Evolutionary conservation across 192 early-diverging fungal genomes (phyloP).

Genomic region (Entrophospora sp.): DNA sequence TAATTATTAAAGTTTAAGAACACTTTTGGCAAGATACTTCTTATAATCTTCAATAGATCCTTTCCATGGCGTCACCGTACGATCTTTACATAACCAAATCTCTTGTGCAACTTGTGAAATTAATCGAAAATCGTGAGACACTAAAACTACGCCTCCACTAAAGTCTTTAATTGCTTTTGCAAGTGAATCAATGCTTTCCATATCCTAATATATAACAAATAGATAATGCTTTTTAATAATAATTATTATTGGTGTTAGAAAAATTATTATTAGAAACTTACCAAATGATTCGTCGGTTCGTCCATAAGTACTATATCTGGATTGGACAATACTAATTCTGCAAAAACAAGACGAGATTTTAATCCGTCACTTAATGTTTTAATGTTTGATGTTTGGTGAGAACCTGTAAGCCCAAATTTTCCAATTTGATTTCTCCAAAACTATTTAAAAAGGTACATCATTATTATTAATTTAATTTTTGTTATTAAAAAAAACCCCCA

Average conservation of each 20-base stretch:
- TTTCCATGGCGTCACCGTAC: constrained; percentile 61
- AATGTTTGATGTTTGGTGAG: constrained; percentile 88
- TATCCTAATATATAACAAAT: constrained; percentile 32
- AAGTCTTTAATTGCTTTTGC: constrained; percentile 94
- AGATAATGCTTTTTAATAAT: too few relatives aligned
- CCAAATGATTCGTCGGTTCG: constrained; percentile 97
- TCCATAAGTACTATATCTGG: constrained; percentile 97
- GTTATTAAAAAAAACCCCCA: too few relatives aligned
- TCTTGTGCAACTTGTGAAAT: constrained; percentile 93
- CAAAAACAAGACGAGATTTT: constrained; percentile 93
- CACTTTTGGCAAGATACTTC: constrained; percentile 74
- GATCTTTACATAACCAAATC: constrained; percentile 90
- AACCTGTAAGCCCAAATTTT: constrained; percentile 86
- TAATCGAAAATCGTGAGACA: constrained; percentile 98
- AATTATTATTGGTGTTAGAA: neutral
- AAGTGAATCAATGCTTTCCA: constrained; percentile 87
- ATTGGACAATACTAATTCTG: constrained; percentile 75
- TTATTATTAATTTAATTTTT: too few relatives aligned
- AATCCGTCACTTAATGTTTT: constrained; percentile 88
- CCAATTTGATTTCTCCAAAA: constrained; percentile 91
- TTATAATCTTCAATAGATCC: constrained; percentile 90
- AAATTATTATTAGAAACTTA: constrained; percentile 38
- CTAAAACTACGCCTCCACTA: constrained; percentile 93
- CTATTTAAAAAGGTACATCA: constrained; percentile 1
- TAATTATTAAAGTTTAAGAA: constrained; percentile 43